These are phyloP conservation scores for Paracoccidioides lutzii DNA, from an alignment of 2,329 filamentous ascomycete genomes.

Conservation along the genomic window DNA sequence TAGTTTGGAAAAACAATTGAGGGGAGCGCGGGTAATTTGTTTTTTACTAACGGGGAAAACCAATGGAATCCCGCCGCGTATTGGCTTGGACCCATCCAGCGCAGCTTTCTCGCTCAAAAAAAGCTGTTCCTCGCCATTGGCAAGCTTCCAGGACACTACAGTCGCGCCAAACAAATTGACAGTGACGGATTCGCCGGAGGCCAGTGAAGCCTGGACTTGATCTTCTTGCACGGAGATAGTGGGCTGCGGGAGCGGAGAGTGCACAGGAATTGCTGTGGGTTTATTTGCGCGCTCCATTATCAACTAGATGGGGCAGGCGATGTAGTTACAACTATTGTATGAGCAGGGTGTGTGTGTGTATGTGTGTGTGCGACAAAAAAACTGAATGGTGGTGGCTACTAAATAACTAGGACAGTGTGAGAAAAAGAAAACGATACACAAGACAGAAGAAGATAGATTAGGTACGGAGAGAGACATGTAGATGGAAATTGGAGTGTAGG, in stretches of 20 bases:
- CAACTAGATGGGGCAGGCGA: not conserved
- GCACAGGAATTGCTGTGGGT: conserved; percentile 61
- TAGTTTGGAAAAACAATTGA: not conserved
- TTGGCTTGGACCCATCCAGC: conserved; percentile 77
- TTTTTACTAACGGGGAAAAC: conserved; percentile 66
- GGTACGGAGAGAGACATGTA: not conserved
- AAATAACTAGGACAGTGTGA: not conserved
- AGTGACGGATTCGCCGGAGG: conserved; percentile 74
- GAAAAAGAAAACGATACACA: not conserved
- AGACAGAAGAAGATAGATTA: not conserved
- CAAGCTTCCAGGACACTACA: conserved; percentile 83
- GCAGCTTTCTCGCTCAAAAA: conserved; percentile 71
- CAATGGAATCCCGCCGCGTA: conserved; percentile 80
- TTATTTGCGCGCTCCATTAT: conserved; percentile 82
- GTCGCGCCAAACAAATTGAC: conserved; percentile 87
- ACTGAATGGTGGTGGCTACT: not conserved
- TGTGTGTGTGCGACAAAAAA: not conserved
- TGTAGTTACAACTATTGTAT: not conserved
- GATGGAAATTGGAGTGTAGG: not conserved
- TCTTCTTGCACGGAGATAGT: conserved; percentile 62
- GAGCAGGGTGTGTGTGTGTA: not conserved
- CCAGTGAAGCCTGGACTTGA: conserved; percentile 65
- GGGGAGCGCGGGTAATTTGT: not conserved
- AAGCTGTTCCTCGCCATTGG: conserved; percentile 64
- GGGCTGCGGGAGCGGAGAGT: conserved; percentile 62